These are phyloP conservation scores for Lojkania enalia DNA, from an alignment of 2,329 filamentous ascomycete genomes.

Conservation along the genomic window DNA sequence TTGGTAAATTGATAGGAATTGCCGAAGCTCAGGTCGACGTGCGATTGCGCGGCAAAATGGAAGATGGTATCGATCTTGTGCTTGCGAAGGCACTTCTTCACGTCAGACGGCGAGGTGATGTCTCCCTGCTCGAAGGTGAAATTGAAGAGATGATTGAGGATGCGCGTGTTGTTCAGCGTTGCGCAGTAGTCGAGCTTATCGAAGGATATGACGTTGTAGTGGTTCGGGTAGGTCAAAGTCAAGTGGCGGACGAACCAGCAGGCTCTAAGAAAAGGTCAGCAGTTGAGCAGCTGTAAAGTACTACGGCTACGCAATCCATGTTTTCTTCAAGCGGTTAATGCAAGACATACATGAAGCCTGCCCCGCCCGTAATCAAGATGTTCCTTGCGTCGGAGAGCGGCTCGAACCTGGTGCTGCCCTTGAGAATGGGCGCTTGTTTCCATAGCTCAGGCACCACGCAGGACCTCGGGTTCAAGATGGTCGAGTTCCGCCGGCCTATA, in stretches of 20 bases:
- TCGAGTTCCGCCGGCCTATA: conserved; percentile 39
- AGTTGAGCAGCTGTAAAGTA: too few relatives aligned
- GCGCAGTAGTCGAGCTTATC: conserved; percentile 86
- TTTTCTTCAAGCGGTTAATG: too few relatives aligned
- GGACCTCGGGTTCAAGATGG: conserved; percentile 47
- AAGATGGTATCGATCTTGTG: conserved; percentile 78
- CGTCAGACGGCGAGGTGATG: conserved; percentile 70
- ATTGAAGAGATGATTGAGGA: conserved; percentile 68
- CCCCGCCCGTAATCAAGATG: conserved; percentile 82
- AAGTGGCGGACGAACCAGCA: conserved; percentile 84
- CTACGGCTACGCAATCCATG: too few relatives aligned
- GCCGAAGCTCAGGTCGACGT: conserved; percentile 80
- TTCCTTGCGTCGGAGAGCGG: conserved; percentile 71
- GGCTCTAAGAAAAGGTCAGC: conserved; percentile 57
- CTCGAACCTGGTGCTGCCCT: conserved; percentile 70
- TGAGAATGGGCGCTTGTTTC: conserved; percentile 71
- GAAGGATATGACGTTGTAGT: conserved; percentile 80
- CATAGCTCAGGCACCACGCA: conserved; percentile 65
- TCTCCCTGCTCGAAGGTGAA: conserved; percentile 82
- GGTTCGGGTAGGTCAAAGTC: conserved; percentile 69
- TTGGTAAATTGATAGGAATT: conserved; percentile 81
- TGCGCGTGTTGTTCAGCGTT: conserved; percentile 76
- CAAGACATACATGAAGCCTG: conserved; percentile 79
- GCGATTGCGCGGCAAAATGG: conserved; percentile 84
- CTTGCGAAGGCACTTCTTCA: conserved; percentile 70